These are phyloP conservation scores for Venturia pyrina DNA, from an alignment of 2,329 filamentous ascomycete genomes.

Conservation along the genomic window DNA sequence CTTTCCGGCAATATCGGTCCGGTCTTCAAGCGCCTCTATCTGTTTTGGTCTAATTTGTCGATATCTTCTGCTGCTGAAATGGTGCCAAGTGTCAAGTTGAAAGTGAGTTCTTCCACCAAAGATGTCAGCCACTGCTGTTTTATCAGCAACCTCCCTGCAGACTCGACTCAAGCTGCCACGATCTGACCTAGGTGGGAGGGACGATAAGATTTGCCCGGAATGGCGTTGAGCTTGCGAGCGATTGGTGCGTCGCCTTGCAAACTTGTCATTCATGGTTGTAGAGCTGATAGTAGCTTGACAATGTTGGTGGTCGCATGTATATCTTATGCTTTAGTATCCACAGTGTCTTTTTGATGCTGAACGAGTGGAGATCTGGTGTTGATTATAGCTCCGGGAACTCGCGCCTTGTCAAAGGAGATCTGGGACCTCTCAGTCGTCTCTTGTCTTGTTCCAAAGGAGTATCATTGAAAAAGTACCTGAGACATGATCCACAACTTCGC, in stretches of 20 bases:
- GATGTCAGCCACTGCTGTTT: neutral
- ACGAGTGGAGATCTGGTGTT: neutral
- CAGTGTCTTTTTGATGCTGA: neutral
- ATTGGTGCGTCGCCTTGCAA: no score
- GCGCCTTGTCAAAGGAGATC: neutral
- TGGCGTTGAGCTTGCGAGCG: no score
- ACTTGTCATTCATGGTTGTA: no score
- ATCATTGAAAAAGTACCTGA: neutral
- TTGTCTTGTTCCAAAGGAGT: neutral
- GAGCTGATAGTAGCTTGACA: no score
- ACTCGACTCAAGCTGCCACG: neutral
- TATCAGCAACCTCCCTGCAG: neutral
- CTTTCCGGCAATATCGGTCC: neutral
- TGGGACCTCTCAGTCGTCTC: neutral
- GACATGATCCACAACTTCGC: neutral
- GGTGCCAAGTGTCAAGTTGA: neutral
- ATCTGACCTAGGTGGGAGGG: neutral
- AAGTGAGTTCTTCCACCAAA: neutral
- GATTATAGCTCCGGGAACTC: neutral
- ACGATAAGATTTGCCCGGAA: no score
- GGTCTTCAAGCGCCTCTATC: neutral
- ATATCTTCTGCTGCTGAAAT: neutral
- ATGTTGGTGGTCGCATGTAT: neutral
- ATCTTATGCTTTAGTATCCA: neutral
- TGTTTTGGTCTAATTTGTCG: neutral